These are phyloP conservation scores for Ciborinia camelliae DNA, from an alignment of 2,329 filamentous ascomycete genomes.

Conservation along the genomic window DNA sequence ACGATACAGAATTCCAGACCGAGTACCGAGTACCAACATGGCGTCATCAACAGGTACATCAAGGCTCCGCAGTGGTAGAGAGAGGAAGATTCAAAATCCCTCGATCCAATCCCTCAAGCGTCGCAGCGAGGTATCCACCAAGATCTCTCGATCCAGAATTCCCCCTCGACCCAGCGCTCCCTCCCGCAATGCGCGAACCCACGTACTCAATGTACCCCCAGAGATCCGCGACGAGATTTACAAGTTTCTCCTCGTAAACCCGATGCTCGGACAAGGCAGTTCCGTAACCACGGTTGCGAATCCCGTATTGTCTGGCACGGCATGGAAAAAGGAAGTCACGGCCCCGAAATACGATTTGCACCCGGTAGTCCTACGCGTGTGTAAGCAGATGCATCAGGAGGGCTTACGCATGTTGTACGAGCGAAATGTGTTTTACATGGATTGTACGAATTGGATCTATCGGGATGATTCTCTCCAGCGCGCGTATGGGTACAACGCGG, in stretches of 20 bases:
- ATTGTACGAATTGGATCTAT: constrained; percentile 8
- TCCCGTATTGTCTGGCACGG: neutral
- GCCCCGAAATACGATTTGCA: neutral
- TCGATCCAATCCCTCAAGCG: too few relatives aligned
- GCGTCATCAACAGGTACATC: too few relatives aligned
- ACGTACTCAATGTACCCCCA: neutral
- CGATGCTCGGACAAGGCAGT: neutral
- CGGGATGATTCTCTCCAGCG: neutral
- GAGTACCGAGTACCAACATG: too few relatives aligned
- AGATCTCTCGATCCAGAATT: too few relatives aligned
- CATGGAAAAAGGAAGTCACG: neutral
- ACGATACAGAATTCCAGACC: too few relatives aligned
- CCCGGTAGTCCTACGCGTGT: neutral
- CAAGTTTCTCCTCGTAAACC: neutral
- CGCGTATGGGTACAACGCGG: neutral
- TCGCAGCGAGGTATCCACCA: too few relatives aligned
- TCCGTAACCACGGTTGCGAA: neutral
- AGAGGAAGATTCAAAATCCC: too few relatives aligned
- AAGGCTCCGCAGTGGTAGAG: too few relatives aligned
- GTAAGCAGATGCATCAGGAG: neutral
- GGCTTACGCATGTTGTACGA: neutral
- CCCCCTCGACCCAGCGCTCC: neutral
- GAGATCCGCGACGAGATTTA: neutral
- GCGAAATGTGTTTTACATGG: neutral
- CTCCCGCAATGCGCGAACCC: neutral